Conservation (phyloP, 257 asterid species). For the Ocimum tenuiflorum region DNA sequence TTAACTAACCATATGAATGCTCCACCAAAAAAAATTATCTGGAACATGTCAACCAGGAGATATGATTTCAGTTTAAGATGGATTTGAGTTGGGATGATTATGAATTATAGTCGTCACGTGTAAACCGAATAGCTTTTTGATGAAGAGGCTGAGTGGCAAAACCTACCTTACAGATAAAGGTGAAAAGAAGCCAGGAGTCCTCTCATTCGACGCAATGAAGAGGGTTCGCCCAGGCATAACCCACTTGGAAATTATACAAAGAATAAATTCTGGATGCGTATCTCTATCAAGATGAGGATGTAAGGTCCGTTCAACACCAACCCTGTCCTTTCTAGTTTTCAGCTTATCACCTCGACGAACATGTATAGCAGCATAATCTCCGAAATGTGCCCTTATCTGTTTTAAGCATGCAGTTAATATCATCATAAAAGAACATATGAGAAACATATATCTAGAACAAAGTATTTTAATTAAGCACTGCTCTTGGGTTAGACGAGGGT, state of each 20-base stretch:
- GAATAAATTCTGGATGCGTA: constrained; percentile 80
- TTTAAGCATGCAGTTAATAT: constrained; percentile 1
- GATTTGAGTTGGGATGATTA: background rate
- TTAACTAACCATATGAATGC: no score
- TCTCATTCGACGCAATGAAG: constrained; percentile 87
- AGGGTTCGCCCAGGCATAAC: constrained; percentile 74
- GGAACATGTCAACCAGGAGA: background rate
- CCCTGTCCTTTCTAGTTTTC: constrained; percentile 84
- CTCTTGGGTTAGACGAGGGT: background rate
- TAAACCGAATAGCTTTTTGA: background rate
- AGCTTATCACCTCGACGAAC: constrained; percentile 91
- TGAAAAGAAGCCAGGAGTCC: constrained; percentile 71
- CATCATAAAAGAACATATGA: background rate
- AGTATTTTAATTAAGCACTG: constrained; percentile 2
- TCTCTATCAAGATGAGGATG: constrained; percentile 96
- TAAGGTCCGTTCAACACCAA: constrained; percentile 62
- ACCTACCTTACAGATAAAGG: constrained; percentile 63
- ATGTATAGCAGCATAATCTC: constrained; percentile 93
- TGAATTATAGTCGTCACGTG: background rate
- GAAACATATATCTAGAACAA: background rate
- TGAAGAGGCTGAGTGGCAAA: background rate
- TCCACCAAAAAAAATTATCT: no score
- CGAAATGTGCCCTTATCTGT: constrained; percentile 72
- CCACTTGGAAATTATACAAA: constrained; percentile 88
- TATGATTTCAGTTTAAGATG: background rate